These are phyloP conservation scores for Colletotrichum noveboracense DNA, from an alignment of 2,329 filamentous ascomycete species.

Conservation along the genomic window DNA sequence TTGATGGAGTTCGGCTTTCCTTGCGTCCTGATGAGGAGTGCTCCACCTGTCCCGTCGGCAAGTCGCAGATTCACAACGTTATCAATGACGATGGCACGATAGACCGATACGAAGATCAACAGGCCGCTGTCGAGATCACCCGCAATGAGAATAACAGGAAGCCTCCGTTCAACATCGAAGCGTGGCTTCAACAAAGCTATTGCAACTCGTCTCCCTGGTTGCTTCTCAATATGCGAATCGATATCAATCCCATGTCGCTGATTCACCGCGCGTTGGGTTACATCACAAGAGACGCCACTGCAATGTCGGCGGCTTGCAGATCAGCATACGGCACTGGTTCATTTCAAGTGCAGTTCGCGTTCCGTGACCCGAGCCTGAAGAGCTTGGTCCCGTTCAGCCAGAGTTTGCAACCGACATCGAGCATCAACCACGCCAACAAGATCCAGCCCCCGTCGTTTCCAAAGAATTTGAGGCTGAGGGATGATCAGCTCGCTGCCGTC, in stretches of 20 bases:
- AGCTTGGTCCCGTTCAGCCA: conserved; percentile 31
- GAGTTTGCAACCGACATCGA: conserved; percentile 20
- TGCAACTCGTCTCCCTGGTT: background rate
- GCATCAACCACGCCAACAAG: background rate
- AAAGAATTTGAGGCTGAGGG: conserved; percentile 12
- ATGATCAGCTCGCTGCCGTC: conserved; percentile 26
- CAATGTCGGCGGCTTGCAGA: background rate
- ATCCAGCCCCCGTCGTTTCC: conserved; percentile 22
- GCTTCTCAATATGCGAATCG: conserved; percentile 9
- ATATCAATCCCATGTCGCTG: conserved; percentile 19
- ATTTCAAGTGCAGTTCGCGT: background rate
- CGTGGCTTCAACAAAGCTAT: background rate
- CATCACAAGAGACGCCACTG: background rate
- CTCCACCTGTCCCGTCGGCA: background rate
- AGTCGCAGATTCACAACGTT: background rate
- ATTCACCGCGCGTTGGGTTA: conserved; percentile 21
- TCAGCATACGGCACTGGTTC: background rate
- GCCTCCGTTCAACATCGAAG: background rate
- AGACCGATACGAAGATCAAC: background rate
- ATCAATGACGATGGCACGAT: conserved; percentile 6
- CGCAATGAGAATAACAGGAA: background rate
- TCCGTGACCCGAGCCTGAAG: conserved; percentile 17
- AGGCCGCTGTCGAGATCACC: background rate
- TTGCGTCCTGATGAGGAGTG: background rate
- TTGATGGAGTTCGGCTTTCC: background rate